Evolutionary conservation across 1,139 yeast species (phyloP), one percentile per base, ranked within the genome.

Genomic region (Blastobotrys ciferrii): DNA sequence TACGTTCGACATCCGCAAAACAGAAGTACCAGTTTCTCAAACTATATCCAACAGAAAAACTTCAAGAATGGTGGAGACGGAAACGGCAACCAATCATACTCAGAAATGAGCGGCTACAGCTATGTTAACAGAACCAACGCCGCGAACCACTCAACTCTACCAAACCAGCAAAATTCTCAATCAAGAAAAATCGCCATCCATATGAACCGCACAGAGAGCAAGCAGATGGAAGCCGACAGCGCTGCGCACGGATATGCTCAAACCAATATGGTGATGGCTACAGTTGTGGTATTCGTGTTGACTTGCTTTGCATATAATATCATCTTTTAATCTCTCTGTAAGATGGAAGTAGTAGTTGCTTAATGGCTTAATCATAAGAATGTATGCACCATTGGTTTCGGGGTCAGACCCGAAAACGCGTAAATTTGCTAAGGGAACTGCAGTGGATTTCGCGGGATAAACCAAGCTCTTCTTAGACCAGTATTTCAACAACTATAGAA

Each of bases 281-380:
- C 12, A n/a, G 43, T 20, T n/a, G 47, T 33, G 6, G 47, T 38
- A 30, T 38, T 44, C 15, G 17, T 25, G 4, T 31, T 44, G 13
- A 23, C 38, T 20, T 25, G 31, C 15, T 15, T 43, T 13, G 36
- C 28, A 5, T 43, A 43, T 20, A 20, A 17, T 23, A 12, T 20
- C 19, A 17, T 20, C 6, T 23, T 23, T 23, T 23, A 23, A 9
- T 9, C 28, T 23, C 9, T 23, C n/a, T 6, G 28, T 9, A 23
- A 23, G 28, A 6, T 23, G n/a, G n/a, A n/a, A n/a, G n/a, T n/a
- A n/a, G n/a, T n/a, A n/a, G n/a, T n/a, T n/a, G n/a, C n/a, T n/a
- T 23, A 23, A 23, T 23, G 28, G 28, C 28, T 23, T 23, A 6
- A 23, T 23, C 28, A 23, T n/a, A n/a, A n/a, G n/a, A n/a, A n/a